Percentiles rank a stretch among this genome's conserved stretches.
These are phyloP conservation scores for Fusarium sp. DNA, from an alignment of 2,329 filamentous ascomycete species.

Conservation along the genomic window DNA sequence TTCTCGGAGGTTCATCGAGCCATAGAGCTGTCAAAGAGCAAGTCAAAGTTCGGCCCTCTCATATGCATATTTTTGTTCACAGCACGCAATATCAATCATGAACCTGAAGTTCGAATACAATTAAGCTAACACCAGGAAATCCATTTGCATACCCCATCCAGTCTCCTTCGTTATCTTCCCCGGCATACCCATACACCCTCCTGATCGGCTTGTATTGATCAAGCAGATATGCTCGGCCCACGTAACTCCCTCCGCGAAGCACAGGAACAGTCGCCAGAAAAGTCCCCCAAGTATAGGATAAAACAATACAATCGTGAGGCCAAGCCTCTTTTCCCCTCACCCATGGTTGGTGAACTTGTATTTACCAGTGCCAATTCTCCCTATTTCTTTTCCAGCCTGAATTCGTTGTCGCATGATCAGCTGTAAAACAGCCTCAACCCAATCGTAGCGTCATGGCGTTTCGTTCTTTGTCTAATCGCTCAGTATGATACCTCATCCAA, in stretches of 20 bases:
- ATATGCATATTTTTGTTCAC: neutral
- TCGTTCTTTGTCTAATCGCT: conserved; percentile 34
- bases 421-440: conserved; percentile 33
- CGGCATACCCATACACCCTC: conserved; percentile 29
- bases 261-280: conserved; percentile 33
- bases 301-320: conserved; percentile 26
- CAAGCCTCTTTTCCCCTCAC: conserved; percentile 16
- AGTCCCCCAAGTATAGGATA: conserved; percentile 32
- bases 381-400: conserved; percentile 24
- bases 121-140: conserved; percentile 43
- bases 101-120: conserved; percentile 36
- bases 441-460: conserved; percentile 38
- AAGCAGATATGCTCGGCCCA: conserved; percentile 30
- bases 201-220: conserved; percentile 29
- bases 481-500: conserved; percentile 10
- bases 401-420: conserved; percentile 18
- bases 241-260: conserved; percentile 29
- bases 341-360: conserved; percentile 7
- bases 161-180: conserved; percentile 21
- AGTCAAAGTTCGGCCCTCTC: neutral
- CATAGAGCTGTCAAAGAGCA: neutral
- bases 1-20: neutral
- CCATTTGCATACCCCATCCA: conserved; percentile 32
- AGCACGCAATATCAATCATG: conserved; percentile 9
- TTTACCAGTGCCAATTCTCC: neutral